Percentiles rank a stretch among this genome's conserved stretches.
These are phyloP conservation scores for Fusarium fracticaudum DNA, from an alignment of 2,329 filamentous ascomycete genomes.

Conservation along the genomic window DNA sequence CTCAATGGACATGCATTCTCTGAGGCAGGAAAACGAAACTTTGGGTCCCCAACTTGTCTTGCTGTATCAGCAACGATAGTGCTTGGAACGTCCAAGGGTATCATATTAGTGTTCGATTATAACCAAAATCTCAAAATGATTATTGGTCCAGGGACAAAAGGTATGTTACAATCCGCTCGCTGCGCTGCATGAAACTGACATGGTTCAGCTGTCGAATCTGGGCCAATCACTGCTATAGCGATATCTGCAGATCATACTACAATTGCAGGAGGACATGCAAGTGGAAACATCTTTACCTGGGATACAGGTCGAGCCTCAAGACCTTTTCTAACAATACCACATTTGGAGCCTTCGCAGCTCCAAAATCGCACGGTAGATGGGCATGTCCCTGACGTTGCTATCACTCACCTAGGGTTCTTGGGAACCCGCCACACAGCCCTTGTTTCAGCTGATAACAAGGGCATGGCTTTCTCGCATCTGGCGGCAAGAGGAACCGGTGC, in stretches of 20 bases:
- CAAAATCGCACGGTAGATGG: conserved; percentile 79
- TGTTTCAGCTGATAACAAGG: conserved; percentile 91
- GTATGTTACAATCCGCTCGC: conserved; percentile 53
- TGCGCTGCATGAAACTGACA: conserved; percentile 43
- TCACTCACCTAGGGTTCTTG: conserved; percentile 93
- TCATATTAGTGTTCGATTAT: conserved; percentile 96
- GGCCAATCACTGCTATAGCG: conserved; percentile 85
- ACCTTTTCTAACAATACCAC: conserved; percentile 88
- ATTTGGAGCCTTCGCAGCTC: conserved; percentile 72
- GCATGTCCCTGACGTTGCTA: conserved; percentile 78
- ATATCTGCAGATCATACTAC: conserved; percentile 95
- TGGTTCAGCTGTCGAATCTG: conserved; percentile 82
- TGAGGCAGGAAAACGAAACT: conserved; percentile 89
- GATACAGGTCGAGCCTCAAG: conserved; percentile 83
- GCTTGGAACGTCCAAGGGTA: conserved; percentile 91
- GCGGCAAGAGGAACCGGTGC: conserved; percentile 90
- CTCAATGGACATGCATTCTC: conserved; percentile 91
- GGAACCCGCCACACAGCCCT: conserved; percentile 93
- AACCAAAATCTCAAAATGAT: conserved; percentile 95
- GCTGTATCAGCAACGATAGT: conserved; percentile 89
- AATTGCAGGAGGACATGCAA: conserved; percentile 87
- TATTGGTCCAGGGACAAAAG: conserved; percentile 91
- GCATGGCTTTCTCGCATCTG: conserved; percentile 98
- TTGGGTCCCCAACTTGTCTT: conserved; percentile 90
- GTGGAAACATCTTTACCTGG: conserved; percentile 96